Base-by-base conservation (phyloP, 192 early-diverging fungal genomes). In the Mortierella claussenii region DNA sequence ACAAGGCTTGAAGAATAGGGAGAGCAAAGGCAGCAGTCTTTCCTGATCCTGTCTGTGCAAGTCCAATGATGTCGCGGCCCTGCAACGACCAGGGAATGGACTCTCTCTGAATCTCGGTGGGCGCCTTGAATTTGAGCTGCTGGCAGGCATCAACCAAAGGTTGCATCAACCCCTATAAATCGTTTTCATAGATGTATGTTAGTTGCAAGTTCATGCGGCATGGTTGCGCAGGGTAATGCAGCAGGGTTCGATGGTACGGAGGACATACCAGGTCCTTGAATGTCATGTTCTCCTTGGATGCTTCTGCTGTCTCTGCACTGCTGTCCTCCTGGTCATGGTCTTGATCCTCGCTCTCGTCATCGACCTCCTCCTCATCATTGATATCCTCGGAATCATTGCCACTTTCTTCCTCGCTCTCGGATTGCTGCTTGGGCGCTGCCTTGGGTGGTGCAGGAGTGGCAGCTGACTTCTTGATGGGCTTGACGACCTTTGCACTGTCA, bases 41-140 rank as follows among this genome's bases (percentile, higher is more conserved):
- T 65, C 94, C 94, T 10, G 93, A 94, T 33, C 94, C 97, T 0
- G 97, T 99, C 78, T 99, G 97, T 11, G 97, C 97, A n/a, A 99
- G 88, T 24, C 96, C 97, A 66, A 99, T 98, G 65, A 98, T 92
- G 70, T 98, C 97, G 34, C 91, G 86, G 11, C 93, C 95, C 81
- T 94, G 84, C 26, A 98, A 83, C 0, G 97, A 95, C 85, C 88
- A 90, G 9, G 97, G 97, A 51, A 98, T 96, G 17, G 95, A 87
- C 64, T 93, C 92, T 40, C 74, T 82, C 81, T 98, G 97, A 82
- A 98, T 98, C 53, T 94, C 92, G 2, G 96, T 93, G 1, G 97
- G 96, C 37, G 84, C 79, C 65, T 91, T 96, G 84, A 89, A 98
- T 23, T 92, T 93, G 28, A 97, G 83, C 53, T 94, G 93, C 23